A percentile compares a stretch with the other conserved stretches of the same genome.
These are phyloP conservation scores for Apiosordaria backusii DNA, from an alignment of 495 filamentous ascomycete species.

Conservation along the genomic window DNA sequence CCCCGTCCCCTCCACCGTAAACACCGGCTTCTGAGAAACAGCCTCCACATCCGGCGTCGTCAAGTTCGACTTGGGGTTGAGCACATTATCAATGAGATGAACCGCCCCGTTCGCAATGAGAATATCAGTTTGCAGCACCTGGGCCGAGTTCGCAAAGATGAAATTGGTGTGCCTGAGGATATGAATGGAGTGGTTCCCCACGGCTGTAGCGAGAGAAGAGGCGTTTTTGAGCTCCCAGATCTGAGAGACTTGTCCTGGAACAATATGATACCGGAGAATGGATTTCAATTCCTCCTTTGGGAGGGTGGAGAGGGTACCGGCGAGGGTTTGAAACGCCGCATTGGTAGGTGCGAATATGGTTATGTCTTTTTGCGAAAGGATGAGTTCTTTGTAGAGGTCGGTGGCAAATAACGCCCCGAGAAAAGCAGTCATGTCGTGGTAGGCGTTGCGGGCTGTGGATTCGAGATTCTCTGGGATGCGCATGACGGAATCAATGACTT, in stretches of 20 bases:
- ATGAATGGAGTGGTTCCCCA: conserved; percentile 36
- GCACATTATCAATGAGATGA: conserved; percentile 54
- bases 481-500: conserved; percentile 34
- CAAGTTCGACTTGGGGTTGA: conserved; percentile 16
- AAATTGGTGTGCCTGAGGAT: conserved; percentile 24
- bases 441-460: conserved; percentile 24
- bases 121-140: conserved; percentile 46
- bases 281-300: conserved; percentile 12
- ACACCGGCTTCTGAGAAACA: conserved; percentile 20
- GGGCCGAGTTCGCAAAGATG: conserved; percentile 47
- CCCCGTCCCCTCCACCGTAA: conserved; percentile 11
- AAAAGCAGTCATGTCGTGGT: conserved; percentile 30
- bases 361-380: conserved; percentile 23
- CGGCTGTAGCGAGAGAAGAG: conserved; percentile 33
- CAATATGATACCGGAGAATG: conserved; percentile 35
- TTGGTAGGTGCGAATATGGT: conserved; percentile 42
- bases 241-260: conserved; percentile 42
- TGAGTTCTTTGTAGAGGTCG: conserved; percentile 28
- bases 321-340: conserved; percentile 52
- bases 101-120: conserved; percentile 53
- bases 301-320: conserved; percentile 22
- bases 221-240: conserved; percentile 33
- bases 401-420: conserved; percentile 36
- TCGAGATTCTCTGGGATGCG: conserved; percentile 26
- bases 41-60: conserved; percentile 16